Evolutionary conservation across 805 yeast species (phyloP).

Genomic region (Kockiozyma suomiensis): DNA sequence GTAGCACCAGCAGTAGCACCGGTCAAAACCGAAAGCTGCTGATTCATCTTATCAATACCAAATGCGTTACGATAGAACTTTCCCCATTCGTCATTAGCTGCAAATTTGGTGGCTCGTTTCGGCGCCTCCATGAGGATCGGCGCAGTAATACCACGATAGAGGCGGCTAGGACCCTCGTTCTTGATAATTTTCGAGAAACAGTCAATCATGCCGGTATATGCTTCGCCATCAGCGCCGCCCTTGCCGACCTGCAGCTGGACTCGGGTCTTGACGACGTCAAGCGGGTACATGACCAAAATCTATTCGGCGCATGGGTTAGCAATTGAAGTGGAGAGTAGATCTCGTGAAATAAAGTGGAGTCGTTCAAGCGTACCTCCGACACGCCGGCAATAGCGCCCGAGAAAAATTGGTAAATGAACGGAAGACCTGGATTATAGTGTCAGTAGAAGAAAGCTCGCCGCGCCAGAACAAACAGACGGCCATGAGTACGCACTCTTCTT

Average conservation of each 20-base stretch:
- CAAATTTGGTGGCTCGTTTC: constrained; percentile 96
- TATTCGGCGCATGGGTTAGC: constrained; percentile 5
- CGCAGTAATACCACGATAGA: constrained; percentile 92
- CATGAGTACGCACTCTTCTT: constrained; percentile 19
- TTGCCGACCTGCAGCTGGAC: constrained; percentile 77
- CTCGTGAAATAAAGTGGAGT: too few species aligned
- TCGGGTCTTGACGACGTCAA: constrained; percentile 89
- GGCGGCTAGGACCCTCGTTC: constrained; percentile 79
- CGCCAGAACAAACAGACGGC: neutral
- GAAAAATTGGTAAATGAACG: constrained; percentile 86
- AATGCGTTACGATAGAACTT: constrained; percentile 72
- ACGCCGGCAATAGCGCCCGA: constrained; percentile 97
- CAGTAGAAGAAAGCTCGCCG: neutral
- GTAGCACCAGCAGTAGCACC: constrained; percentile 99
- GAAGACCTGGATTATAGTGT: constrained; percentile 48
- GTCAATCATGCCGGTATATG: constrained; percentile 81
- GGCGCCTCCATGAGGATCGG: constrained; percentile 99
- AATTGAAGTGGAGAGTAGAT: too few species aligned
- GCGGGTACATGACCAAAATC: constrained; percentile 85
- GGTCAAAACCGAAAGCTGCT: constrained; percentile 81
- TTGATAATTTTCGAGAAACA: constrained; percentile 80
- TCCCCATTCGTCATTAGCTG: constrained; percentile 97
- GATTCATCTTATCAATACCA: constrained; percentile 70
- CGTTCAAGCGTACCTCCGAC: constrained; percentile 66
- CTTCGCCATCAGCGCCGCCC: constrained; percentile 51